Conservation (phyloP, 257 asterid species). For the Scutellaria baicalensis region DNA sequence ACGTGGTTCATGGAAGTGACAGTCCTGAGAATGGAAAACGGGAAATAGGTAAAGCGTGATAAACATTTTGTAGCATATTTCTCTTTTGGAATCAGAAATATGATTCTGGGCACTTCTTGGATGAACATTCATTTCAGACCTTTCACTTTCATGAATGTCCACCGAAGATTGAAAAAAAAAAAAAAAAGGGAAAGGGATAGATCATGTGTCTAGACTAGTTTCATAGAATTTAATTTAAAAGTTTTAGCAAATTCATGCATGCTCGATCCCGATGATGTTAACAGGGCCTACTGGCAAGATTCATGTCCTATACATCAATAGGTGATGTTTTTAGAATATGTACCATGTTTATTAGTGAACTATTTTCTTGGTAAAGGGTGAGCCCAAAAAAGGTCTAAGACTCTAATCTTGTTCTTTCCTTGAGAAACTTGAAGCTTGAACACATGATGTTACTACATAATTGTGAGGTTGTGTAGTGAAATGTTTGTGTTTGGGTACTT, state of each 20-base stretch:
- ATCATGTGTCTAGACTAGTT: not conserved
- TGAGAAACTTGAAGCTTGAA: not conserved
- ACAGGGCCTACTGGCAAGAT: not conserved
- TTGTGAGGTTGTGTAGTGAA: not conserved
- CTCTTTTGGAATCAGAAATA: not conserved
- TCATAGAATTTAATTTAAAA: not conserved
- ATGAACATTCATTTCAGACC: not conserved
- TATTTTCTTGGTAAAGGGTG: not conserved
- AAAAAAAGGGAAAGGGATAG: not conserved
- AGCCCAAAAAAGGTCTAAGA: not conserved
- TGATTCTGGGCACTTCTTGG: not conserved
- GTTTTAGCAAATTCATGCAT: not conserved
- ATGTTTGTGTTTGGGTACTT: not conserved
- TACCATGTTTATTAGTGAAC: not conserved
- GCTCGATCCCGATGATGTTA: not conserved
- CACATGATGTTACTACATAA: not conserved
- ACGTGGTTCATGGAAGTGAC: slow-evolving; percentile 95
- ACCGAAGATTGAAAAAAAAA: no score
- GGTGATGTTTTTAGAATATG: not conserved
- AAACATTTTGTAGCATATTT: not conserved
- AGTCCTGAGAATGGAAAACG: slow-evolving; percentile 87
- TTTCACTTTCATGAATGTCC: not conserved
- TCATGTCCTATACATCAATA: not conserved
- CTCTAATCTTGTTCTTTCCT: not conserved
- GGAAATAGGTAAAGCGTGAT: slow-evolving; percentile 56